These are phyloP conservation scores for Caryopteris hybrid DNA, from an alignment of 305 asterid genomes.

Conservation along the genomic window DNA sequence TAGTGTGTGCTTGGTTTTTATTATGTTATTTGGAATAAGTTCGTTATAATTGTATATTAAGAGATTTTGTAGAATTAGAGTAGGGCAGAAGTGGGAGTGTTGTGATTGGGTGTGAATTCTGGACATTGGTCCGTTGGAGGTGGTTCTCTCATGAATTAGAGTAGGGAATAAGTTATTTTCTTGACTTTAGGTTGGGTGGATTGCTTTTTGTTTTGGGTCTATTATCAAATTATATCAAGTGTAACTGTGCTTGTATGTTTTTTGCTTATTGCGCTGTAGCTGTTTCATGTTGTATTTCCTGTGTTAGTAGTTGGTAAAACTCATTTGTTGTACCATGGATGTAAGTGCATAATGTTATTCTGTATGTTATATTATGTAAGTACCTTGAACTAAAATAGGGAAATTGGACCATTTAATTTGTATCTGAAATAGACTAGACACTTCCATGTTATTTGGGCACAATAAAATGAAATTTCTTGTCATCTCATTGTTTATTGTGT, in stretches of 20 bases:
- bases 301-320: background rate
- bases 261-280: background rate
- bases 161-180: background rate
- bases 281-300: background rate
- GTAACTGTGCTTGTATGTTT: background rate
- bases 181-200: background rate
- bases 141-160: background rate
- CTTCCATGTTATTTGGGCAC: background rate
- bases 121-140: background rate
- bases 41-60: background rate
- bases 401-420: too few species aligned
- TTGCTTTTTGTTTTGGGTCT: background rate
- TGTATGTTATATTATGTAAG: background rate
- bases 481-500: background rate
- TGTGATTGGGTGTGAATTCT: background rate
- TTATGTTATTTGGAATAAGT: background rate
- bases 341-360: background rate
- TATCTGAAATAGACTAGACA: background rate
- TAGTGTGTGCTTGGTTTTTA: background rate
- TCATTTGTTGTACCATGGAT: background rate
- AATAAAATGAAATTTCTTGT: background rate
- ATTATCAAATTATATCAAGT: background rate
- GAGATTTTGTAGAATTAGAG: conserved; percentile 2
- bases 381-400: too few species aligned
- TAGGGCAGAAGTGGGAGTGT: conserved; percentile 1